Conservation (phyloP, 2,329 filamentous ascomycete genomes). For the Verticillium dahliae region DNA sequence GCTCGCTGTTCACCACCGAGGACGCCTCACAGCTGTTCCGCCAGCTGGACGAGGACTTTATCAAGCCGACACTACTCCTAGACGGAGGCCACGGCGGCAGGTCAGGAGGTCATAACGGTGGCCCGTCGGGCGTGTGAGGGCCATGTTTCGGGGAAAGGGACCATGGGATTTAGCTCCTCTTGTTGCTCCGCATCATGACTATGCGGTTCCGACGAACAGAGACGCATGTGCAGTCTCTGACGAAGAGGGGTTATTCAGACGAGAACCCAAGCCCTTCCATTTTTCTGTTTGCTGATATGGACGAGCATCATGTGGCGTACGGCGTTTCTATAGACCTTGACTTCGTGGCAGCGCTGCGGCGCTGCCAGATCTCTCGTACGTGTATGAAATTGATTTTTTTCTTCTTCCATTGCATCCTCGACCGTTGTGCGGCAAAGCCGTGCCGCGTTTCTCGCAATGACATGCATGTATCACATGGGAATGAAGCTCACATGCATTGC, state of each 20-base stretch:
- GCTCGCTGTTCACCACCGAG: conserved; percentile 74
- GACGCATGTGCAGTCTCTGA: not conserved
- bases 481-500: no score
- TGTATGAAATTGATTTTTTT: not conserved
- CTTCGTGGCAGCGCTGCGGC: not conserved
- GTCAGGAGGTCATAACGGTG: not conserved
- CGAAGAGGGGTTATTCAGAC: not conserved
- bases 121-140: not conserved
- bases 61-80: conserved; percentile 84
- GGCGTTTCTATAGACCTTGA: conserved; percentile 1
- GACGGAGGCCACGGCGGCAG: conserved; percentile 34
- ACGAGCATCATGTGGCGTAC: conserved; percentile 1
- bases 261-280: not conserved
- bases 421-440: no score
- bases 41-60: conserved; percentile 91
- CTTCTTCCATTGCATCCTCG: not conserved
- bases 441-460: no score
- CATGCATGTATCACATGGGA: no score
- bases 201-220: not conserved
- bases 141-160: not conserved
- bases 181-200: not conserved
- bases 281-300: not conserved
- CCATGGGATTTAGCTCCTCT: not conserved
- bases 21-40: conserved; percentile 87
- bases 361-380: not conserved